These are phyloP conservation scores for Laetiporus sulphureus DNA, from an alignment of 1,284 basidiomycete species.

Conservation along the genomic window DNA sequence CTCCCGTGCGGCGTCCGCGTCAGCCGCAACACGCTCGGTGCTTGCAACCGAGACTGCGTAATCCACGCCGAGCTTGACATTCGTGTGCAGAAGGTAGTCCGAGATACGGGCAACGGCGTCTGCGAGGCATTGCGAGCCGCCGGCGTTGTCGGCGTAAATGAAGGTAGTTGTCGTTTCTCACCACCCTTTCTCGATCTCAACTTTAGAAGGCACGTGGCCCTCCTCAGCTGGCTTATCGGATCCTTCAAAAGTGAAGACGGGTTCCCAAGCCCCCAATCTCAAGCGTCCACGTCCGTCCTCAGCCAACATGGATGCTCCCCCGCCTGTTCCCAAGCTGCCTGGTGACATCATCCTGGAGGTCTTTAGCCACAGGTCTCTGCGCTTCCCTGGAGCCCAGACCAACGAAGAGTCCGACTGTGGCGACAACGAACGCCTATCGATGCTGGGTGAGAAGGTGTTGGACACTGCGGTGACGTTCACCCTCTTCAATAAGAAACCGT, in stretches of 20 bases:
- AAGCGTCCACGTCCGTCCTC: conserved; percentile 24
- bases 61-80: conserved; percentile 66
- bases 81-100: conserved; percentile 64
- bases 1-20: conserved; percentile 44
- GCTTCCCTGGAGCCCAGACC: conserved; percentile 33
- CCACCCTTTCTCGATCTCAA: conserved; percentile 9
- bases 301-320: conserved; percentile 19
- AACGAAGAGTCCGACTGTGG: conserved; percentile 35
- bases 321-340: conserved; percentile 34
- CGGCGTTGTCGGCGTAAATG: conserved; percentile 75
- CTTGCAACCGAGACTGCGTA: conserved; percentile 52
- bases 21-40: conserved; percentile 46
- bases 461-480: conserved; percentile 41
- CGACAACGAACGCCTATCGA: conserved; percentile 53
- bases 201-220: conserved; percentile 23
- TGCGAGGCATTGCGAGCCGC: conserved; percentile 61
- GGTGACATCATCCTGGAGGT: conserved; percentile 56
- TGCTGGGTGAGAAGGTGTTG: conserved; percentile 46
- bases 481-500: conserved; percentile 50
- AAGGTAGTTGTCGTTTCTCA: conserved; percentile 27
- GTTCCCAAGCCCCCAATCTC: conserved; percentile 16
- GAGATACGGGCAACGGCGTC: conserved; percentile 51
- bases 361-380: conserved; percentile 60
- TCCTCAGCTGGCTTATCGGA: conserved; percentile 6
- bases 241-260: conserved; percentile 17